Evolutionary conservation across 75 land plant genomes (phyloP).

Genomic region (Sequoiadendron giganteum): DNA sequence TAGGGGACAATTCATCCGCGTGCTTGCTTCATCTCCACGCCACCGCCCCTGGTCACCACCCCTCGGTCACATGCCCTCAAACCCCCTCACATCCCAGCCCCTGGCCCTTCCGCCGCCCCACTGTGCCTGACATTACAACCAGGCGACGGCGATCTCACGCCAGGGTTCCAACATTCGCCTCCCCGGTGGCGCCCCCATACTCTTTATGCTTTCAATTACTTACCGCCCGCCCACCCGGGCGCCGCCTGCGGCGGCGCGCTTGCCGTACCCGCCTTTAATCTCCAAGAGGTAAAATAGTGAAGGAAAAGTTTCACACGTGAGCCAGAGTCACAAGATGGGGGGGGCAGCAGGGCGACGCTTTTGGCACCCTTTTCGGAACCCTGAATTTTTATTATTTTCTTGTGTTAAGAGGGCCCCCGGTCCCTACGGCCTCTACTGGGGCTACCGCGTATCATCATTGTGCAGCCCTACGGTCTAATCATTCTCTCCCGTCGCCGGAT

Average conservation of each 20-base stretch:
- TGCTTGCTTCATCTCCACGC: constrained; percentile 6
- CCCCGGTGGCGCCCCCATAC: background rate
- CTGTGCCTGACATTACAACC: background rate
- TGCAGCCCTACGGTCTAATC: background rate
- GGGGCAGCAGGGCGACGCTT: background rate
- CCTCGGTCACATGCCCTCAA: background rate
- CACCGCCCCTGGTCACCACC: background rate
- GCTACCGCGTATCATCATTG: background rate
- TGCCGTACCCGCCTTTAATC: background rate
- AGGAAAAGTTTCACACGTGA: constrained; percentile 15
- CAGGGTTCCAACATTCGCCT: background rate
- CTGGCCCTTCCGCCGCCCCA: background rate
- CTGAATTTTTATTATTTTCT: too few species aligned
- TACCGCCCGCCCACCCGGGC: constrained; percentile 1
- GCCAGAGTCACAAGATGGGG: background rate
- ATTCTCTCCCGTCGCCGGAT: background rate
- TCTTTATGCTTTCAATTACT: background rate
- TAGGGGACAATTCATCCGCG: constrained; percentile 13
- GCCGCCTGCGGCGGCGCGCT: background rate
- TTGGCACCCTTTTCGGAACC: background rate
- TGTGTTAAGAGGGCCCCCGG: background rate
- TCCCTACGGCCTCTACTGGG: background rate
- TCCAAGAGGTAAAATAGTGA: background rate
- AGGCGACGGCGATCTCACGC: background rate
- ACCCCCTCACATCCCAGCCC: background rate